Evolutionary conservation across 2,329 filamentous ascomycete genomes (phyloP), one percentile per base, ranked within the genome.

Genomic region (Biscogniauxia marginata): DNA sequence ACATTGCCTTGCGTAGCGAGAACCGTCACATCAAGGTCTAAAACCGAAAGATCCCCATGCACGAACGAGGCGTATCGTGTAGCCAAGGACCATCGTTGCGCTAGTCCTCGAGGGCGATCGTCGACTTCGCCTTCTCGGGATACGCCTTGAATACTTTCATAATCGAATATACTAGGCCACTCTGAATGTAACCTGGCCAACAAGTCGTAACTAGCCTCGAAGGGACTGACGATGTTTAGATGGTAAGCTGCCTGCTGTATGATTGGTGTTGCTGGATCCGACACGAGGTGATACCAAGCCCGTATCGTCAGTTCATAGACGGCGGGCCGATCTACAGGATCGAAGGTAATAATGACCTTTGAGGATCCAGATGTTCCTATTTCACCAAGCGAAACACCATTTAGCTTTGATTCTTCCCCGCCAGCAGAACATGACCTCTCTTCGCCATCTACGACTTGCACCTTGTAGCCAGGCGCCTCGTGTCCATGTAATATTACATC

Each of bases 151-250:
- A 84, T 66, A 13, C 75, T 75, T 20, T 85, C 81, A 18, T 83
- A 77, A 52, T 86, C 81, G 72, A 98, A 99, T 65, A 96, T 86
- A 70, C 88, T 92, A 1, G 95, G 93, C 93, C 95, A 99, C 49
- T 89, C 87, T 0, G 82, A 73, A 71, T 97, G 89, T 3, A 96
- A 78, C 8, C 89, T 84, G 9, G 95, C 92, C 11, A 87, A 81
- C 59, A 98, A 85, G 60, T 96, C 91, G 71, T 96, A 97, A 67
- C 90, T 95, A 16, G 92, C 90, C 74, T 96, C 92, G 65, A 99
- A 98, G 0, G 93, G 91, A 50, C 86, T 87, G 53, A 91, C 85
- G 54, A 97, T 82, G 39, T 85, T 83, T 4, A 98, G 72, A 52
- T 88, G 86, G 43, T 89, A 81, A 1, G 84, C 80, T 20, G 88